phyloP scores from a whole-genome alignment of 495 filamentous ascomycete species.

The Letharia columbiana region DNA sequence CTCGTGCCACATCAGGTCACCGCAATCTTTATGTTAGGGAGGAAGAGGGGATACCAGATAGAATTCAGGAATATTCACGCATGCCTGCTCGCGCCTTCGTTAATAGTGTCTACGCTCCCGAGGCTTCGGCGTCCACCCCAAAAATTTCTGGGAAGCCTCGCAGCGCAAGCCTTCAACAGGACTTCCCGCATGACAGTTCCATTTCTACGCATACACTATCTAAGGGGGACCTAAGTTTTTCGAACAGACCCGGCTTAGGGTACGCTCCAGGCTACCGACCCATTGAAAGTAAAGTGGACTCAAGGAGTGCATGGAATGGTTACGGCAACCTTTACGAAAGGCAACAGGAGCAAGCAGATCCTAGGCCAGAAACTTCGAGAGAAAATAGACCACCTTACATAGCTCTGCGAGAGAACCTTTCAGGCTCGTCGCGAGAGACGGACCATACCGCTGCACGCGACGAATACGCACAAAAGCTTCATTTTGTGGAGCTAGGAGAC shows the following conservation, averaged over 20 bases:
- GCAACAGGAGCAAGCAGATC: slow-evolving; percentile 1
- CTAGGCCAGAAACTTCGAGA: neutral
- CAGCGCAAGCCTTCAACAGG: neutral
- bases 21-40: neutral
- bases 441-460: neutral
- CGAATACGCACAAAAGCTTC: neutral
- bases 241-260: neutral
- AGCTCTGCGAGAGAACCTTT: neutral
- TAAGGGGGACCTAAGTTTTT: neutral
- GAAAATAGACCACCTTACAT: neutral
- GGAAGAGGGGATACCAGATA: neutral
- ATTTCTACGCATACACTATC: neutral
- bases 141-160: neutral
- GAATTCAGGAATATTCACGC: neutral
- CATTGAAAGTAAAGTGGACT: neutral
- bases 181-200: neutral
- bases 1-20: neutral
- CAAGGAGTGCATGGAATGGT: slow-evolving; percentile 18
- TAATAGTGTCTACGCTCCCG: neutral
- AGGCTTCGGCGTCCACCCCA: neutral
- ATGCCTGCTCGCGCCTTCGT: neutral
- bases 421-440: neutral
- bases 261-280: neutral
- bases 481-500: neutral
- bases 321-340: slow-evolving; percentile 17